phyloP scores from a whole-genome alignment of 2,329 filamentous ascomycete genomes.

The Pyrenophora graminea region DNA sequence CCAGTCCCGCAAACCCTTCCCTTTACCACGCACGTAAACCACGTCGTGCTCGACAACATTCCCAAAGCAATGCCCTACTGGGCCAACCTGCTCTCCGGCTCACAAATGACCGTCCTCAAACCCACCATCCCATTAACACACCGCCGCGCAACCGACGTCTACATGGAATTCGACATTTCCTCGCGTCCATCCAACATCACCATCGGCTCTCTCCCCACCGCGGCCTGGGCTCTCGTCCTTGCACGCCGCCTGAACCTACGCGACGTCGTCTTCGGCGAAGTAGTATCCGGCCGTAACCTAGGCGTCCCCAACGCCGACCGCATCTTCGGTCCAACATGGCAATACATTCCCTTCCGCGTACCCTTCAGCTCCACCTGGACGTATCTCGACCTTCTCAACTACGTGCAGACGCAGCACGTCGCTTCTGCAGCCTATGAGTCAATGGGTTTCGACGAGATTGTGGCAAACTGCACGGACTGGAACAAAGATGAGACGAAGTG shows the following conservation, averaged over 20 bases:
- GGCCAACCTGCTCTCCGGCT: conserved; percentile 61
- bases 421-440: conserved; percentile 41
- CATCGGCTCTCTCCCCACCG: conserved; percentile 67
- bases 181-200: conserved; percentile 61
- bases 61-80: conserved; percentile 63
- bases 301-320: conserved; percentile 59
- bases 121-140: conserved; percentile 36
- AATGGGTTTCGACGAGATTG: conserved; percentile 45
- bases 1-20: conserved; percentile 40
- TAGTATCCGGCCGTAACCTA: conserved; percentile 67
- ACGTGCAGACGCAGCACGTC: conserved; percentile 45
- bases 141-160: conserved; percentile 35
- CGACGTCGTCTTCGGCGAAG: conserved; percentile 69
- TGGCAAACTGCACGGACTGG: conserved; percentile 42
- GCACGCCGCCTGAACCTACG: conserved; percentile 57
- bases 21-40: conserved; percentile 54
- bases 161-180: conserved; percentile 44
- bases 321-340: conserved; percentile 68
- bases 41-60: conserved; percentile 45
- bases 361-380: conserved; percentile 56
- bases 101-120: conserved; percentile 52
- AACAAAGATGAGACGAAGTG: conserved; percentile 29
- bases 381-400: conserved; percentile 37
- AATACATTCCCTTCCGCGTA: conserved; percentile 68
- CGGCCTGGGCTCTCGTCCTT: conserved; percentile 67